phyloP scores from a whole-genome alignment of 2,329 filamentous ascomycete species.

The Hypoxylon sp. region DNA sequence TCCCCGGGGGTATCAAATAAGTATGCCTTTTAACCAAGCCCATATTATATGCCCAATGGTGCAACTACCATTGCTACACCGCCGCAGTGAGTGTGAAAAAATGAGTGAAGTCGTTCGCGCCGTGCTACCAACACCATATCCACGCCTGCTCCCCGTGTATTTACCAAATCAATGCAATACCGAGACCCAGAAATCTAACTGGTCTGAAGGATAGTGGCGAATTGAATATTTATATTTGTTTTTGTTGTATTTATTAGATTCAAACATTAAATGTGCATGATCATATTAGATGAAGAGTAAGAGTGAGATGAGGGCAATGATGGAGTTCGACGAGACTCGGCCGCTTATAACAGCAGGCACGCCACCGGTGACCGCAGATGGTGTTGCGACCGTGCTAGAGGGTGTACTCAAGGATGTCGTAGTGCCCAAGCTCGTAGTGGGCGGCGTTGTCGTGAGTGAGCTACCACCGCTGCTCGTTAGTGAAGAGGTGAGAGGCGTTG shows the following conservation, averaged over 20 bases:
- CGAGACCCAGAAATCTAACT: conserved; percentile 24
- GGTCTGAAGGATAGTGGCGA: conserved; percentile 41
- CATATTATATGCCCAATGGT: conserved; percentile 18
- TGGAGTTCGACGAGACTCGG: conserved; percentile 15
- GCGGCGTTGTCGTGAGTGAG: conserved; percentile 27
- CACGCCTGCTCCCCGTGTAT: conserved; percentile 11
- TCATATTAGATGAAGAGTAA: conserved; percentile 49
- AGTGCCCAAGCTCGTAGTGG: conserved; percentile 38
- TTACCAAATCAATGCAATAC: conserved; percentile 22
- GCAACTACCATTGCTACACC: conserved; percentile 18
- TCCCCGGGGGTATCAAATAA: conserved; percentile 36
- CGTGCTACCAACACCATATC: conserved; percentile 12
- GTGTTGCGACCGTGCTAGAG: conserved; percentile 5
- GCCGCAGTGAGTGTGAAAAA: conserved; percentile 12
- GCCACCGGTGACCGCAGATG: conserved; percentile 34
- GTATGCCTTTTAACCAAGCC: conserved; percentile 21
- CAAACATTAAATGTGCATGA: conserved; percentile 41
- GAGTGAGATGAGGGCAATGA: conserved; percentile 49
- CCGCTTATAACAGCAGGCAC: conserved; percentile 34
- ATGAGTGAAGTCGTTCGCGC: conserved; percentile 23
- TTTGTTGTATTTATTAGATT: conserved; percentile 21
- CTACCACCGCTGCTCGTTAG: conserved; percentile 16
- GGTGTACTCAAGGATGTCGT: conserved; percentile 23
- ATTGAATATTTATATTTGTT: conserved; percentile 31
- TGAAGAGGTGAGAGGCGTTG: conserved; percentile 30